Percentiles rank a stretch among this genome's conserved stretches.
phyloP scores from a whole-genome alignment of 1,284 basidiomycete species.

The Taiwanofungus camphoratus region DNA sequence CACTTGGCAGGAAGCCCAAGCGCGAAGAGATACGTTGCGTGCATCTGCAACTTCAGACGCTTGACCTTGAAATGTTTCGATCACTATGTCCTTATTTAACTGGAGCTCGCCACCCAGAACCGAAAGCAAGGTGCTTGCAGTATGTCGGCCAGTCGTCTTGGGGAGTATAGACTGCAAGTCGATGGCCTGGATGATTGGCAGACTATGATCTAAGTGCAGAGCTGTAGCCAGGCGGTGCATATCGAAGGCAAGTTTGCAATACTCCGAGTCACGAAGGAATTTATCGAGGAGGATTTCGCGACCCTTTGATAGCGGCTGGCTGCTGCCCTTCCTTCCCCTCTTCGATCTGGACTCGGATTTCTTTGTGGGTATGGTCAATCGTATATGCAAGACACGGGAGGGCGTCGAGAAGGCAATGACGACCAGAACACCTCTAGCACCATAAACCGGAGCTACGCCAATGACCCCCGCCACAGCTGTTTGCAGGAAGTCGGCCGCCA shows the following conservation, averaged over 20 bases:
- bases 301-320: neutral
- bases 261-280: slow-evolving; percentile 12
- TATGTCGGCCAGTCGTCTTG: neutral
- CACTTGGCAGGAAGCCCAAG: slow-evolving; percentile 10
- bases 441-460: slow-evolving; percentile 38
- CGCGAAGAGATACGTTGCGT: slow-evolving; percentile 8
- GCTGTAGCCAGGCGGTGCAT: slow-evolving; percentile 38
- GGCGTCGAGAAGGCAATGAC: slow-evolving; percentile 34
- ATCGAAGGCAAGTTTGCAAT: slow-evolving; percentile 31
- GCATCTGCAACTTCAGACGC: neutral
- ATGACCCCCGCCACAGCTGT: slow-evolving; percentile 18
- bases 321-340: neutral
- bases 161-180: slow-evolving; percentile 34
- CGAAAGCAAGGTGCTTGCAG: neutral
- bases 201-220: slow-evolving; percentile 31
- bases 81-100: slow-evolving; percentile 5
- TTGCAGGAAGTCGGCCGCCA: slow-evolving; percentile 25
- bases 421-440: slow-evolving; percentile 26
- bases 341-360: slow-evolving; percentile 1
- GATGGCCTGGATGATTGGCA: slow-evolving; percentile 35
- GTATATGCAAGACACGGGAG: slow-evolving; percentile 28
- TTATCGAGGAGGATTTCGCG: slow-evolving; percentile 10
- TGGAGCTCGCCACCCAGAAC: slow-evolving; percentile 10
- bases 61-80: slow-evolving; percentile 7
- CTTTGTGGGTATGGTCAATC: slow-evolving; percentile 1